Base-by-base conservation (phyloP, 371 early-diverging fungal genomes). In the Apophysomyces sp. region DNA sequence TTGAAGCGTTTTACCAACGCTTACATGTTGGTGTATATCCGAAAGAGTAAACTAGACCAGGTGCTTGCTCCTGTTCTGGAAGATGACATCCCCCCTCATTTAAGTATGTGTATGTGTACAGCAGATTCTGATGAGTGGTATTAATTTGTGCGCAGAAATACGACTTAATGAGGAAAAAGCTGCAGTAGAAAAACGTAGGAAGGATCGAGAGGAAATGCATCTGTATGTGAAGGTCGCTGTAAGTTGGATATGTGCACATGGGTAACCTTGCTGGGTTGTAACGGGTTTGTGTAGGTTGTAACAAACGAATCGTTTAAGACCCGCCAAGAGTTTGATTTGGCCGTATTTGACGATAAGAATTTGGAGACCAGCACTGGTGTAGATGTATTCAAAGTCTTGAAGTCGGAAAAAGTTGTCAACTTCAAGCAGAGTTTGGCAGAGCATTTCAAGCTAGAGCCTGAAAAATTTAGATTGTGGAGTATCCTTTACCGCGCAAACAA, bases 1-100 rank as follows among this genome's bases (percentile, higher is more conserved):
- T 55, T 72, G 56, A 92, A 87, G 66, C 86, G 92, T 5, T 94
- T 90, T 63, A 94, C 96, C 4, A 97, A 95, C 68, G 98, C 98
- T 0, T 97, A 97, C 82, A 97, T 97, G 96, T 77, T 97, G 73
- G 96, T 96, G 27, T 97, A 98, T 69, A 87, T 98, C 56, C 89
- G 94, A 51, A 86, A 91, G 71, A 67, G 82, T 15, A 81, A 89
- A 58, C 66, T 90, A 53, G 88, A 88, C 31, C 68, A 82, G 28
- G 83, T 97, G 0, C 79, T 96, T 60, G 82, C 80, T 26, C 87
- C 89, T 0, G 76, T 94, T 8, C 61, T 76, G 0, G 72, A 73
- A 2, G 67, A 72, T 4, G 92, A 94, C 60, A 88, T 94, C 52
- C 97, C 96, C 0, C 73, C 68, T 39, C 94, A 95, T 68, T 71